Conservation (phyloP, 352 stramenopile genomes). For the Phytophthora hibernalis region DNA sequence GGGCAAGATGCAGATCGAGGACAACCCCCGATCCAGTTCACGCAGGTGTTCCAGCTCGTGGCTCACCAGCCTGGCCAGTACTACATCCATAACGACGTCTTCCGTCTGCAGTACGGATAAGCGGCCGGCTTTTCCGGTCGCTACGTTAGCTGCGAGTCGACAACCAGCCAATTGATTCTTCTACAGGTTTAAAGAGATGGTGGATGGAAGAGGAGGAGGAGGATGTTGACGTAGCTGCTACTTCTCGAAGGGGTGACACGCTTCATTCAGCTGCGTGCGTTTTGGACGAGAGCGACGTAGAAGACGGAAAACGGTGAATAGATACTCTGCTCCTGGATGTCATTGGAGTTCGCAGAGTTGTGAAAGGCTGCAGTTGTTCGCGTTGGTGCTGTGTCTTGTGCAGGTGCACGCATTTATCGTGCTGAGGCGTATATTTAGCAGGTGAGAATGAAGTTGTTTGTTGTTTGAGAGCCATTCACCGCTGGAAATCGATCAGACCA, state of each 20-base stretch:
- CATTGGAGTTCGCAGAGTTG: slow-evolving; percentile 4
- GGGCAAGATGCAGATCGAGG: slow-evolving; percentile 93
- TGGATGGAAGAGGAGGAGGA: slow-evolving; percentile 12
- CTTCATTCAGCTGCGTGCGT: slow-evolving; percentile 25
- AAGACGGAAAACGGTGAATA: slow-evolving; percentile 43
- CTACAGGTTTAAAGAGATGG: slow-evolving; percentile 12
- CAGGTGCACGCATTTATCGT: slow-evolving; percentile 11
- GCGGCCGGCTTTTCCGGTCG: slow-evolving; percentile 4
- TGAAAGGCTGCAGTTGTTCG: not conserved
- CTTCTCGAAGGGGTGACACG: slow-evolving; percentile 29
- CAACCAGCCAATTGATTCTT: slow-evolving; percentile 2
- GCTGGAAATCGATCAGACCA: not conserved
- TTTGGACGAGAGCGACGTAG: slow-evolving; percentile 25
- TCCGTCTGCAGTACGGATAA: slow-evolving; percentile 98
- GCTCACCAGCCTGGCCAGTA: slow-evolving; percentile 92
- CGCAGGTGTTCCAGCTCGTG: slow-evolving; percentile 97
- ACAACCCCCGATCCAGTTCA: slow-evolving; percentile 96
- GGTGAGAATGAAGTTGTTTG: slow-evolving; percentile 8
- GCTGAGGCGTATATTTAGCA: slow-evolving; percentile 35
- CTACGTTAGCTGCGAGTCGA: slow-evolving; percentile 24
- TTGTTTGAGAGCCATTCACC: not conserved
- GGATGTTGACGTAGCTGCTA: slow-evolving; percentile 15
- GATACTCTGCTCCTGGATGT: slow-evolving; percentile 32
- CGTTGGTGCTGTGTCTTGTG: slow-evolving; percentile 8
- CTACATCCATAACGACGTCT: slow-evolving; percentile 98